Evolutionary conservation across 805 yeast genomes (phyloP).

Genomic region (Dipodascopsis uninucleata): DNA sequence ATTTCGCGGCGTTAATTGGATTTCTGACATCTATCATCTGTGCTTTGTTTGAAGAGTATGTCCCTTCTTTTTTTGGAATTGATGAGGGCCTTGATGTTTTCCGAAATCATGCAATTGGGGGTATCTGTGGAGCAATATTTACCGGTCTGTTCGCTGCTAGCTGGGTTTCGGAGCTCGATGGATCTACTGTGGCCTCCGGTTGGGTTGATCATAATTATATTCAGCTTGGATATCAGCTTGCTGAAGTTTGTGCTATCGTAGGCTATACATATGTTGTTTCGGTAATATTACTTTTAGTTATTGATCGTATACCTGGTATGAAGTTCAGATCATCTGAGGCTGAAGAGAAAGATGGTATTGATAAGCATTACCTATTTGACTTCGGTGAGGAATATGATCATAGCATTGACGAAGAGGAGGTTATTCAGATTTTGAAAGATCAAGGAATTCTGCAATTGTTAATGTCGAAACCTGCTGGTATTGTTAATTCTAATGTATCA

Average conservation of each 20-base stretch:
- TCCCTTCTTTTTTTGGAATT: conserved; percentile 57
- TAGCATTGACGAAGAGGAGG: too few relatives aligned
- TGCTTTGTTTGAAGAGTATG: conserved; percentile 72
- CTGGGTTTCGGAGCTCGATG: conserved; percentile 71
- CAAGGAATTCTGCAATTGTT: too few relatives aligned
- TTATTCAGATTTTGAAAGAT: too few relatives aligned
- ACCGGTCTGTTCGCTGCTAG: conserved; percentile 92
- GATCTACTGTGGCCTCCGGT: conserved; percentile 49
- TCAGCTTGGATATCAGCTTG: conserved; percentile 84
- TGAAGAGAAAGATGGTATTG: conserved; percentile 83
- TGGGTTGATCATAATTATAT: conserved; percentile 79
- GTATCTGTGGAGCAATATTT: conserved; percentile 68
- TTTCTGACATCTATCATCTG: conserved; percentile 77
- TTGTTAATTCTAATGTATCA: too few relatives aligned
- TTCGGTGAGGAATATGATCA: too few relatives aligned
- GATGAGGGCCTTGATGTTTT: conserved; percentile 95
- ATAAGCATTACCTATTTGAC: conserved; percentile 40
- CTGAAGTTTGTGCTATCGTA: conserved; percentile 66
- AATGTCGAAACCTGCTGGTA: too few relatives aligned
- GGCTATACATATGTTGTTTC: conserved; percentile 75
- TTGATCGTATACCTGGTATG: conserved; percentile 75
- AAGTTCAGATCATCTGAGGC: conserved; percentile 78
- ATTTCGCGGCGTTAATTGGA: conserved; percentile 81
- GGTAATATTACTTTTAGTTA: conserved; percentile 55
- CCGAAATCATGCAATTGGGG: conserved; percentile 88